A percentile compares a stretch with the other conserved stretches of the same genome.
Evolutionary conservation across 1,284 basidiomycete species (phyloP).

Genomic region (Uromyces viciae-fabae): DNA sequence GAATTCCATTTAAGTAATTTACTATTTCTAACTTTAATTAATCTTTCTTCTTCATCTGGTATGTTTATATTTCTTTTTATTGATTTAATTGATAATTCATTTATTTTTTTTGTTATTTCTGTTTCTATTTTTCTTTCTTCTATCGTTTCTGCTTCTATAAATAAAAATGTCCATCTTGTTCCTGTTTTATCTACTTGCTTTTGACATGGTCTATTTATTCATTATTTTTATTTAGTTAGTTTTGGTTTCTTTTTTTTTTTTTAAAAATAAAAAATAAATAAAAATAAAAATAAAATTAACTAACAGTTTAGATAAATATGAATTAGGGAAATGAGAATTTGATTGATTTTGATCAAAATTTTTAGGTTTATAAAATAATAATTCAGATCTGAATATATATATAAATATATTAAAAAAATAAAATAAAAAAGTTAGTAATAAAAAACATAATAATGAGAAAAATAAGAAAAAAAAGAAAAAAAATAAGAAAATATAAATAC

Average conservation of each 20-base stretch:
- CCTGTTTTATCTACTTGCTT: not conserved
- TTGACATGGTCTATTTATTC: not conserved
- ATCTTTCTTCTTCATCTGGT: slow-evolving; percentile 52
- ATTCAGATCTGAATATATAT: slow-evolving; percentile 13
- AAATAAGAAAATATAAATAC: not conserved
- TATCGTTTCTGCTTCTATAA: slow-evolving; percentile 4
- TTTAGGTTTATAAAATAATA: slow-evolving; percentile 41
- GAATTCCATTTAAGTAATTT: slow-evolving; percentile 17
- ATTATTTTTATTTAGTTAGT: not conserved
- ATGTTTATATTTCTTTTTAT: slow-evolving; percentile 31
- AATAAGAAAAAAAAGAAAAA: not conserved
- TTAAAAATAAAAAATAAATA: no score
- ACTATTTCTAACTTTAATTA: not conserved
- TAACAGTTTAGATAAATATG: no score
- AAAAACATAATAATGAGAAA: not conserved
- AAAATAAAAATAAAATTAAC: no score
- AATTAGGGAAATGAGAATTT: no score
- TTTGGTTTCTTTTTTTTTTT: not conserved
- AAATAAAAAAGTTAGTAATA: not conserved
- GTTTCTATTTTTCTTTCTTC: not conserved
- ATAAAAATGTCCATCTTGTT: slow-evolving; percentile 33
- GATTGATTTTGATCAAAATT: no score
- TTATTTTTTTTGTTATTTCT: not conserved
- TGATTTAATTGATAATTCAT: slow-evolving; percentile 17
- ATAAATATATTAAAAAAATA: not conserved